Percentiles rank a stretch among this genome's conserved stretches.
Evolutionary conservation across 306 rosid genomes (phyloP).

Genomic region (Prunus davidiana): DNA sequence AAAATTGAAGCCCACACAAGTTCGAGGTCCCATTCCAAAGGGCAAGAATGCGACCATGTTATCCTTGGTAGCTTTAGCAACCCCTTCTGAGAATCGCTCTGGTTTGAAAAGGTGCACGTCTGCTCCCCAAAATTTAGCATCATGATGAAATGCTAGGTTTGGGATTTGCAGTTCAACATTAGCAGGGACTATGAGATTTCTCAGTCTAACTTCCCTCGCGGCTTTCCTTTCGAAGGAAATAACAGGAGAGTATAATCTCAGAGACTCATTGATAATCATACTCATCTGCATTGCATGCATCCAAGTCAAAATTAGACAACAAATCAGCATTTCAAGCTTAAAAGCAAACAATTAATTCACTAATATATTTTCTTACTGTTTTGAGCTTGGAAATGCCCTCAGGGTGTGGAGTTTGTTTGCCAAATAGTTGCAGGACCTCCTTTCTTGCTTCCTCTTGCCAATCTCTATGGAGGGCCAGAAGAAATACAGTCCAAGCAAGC

Average conservation of each 20-base stretch:
- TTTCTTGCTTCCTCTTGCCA: constrained; percentile 33
- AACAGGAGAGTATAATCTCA: constrained; percentile 27
- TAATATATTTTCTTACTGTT: constrained; percentile 8
- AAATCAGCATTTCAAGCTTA: neutral
- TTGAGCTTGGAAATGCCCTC: constrained; percentile 18
- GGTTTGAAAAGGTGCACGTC: constrained; percentile 30
- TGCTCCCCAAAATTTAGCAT: constrained; percentile 26
- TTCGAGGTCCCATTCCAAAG: constrained; percentile 25
- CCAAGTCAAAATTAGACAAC: neutral
- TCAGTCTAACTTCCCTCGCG: constrained; percentile 15
- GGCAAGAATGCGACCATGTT: constrained; percentile 19
- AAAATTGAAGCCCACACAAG: constrained; percentile 26
- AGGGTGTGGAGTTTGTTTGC: constrained; percentile 13
- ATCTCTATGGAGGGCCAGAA: constrained; percentile 21
- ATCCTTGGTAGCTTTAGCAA: constrained; percentile 19
- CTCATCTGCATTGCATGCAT: constrained; percentile 15
- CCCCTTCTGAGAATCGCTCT: constrained; percentile 24
- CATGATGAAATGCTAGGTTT: constrained; percentile 18
- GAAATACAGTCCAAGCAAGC: constrained; percentile 28
- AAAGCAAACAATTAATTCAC: neutral
- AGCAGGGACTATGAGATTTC: constrained; percentile 18
- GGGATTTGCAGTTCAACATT: constrained; percentile 2
- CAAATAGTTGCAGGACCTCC: constrained; percentile 26
- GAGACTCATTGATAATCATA: constrained; percentile 24
- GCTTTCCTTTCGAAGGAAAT: neutral